phyloP scores from a whole-genome alignment of 1,284 basidiomycete genomes.

The Mycosarcoma mackinlayi region DNA sequence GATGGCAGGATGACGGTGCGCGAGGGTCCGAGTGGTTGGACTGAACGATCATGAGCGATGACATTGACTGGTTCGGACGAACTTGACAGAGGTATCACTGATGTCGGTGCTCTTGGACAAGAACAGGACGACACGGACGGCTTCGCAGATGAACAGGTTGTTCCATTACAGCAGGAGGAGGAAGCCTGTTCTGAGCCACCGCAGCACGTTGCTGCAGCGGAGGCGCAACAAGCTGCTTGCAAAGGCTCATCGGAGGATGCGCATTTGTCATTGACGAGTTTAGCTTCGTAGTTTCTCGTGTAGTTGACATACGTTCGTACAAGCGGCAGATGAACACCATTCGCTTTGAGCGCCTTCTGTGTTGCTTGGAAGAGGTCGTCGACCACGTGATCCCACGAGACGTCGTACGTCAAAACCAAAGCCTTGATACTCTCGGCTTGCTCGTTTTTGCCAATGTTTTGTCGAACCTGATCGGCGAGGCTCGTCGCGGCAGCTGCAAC shows the following conservation, averaged over 20 bases:
- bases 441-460: conserved; percentile 4
- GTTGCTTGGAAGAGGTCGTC: conserved; percentile 37
- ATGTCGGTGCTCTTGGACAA: conserved; percentile 47
- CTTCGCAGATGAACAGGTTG: conserved; percentile 2
- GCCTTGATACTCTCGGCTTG: conserved; percentile 43
- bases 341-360: conserved; percentile 69
- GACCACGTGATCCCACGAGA: conserved; percentile 75
- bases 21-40: conserved; percentile 49
- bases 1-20: conserved; percentile 28
- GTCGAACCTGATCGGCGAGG: conserved; percentile 28
- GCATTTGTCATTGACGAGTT: conserved; percentile 27
- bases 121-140: conserved; percentile 5
- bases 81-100: conserved; percentile 49
- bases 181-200: neutral
- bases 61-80: conserved; percentile 22
- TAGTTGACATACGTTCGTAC: conserved; percentile 56
- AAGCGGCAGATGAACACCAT: conserved; percentile 33
- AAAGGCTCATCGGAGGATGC: neutral
- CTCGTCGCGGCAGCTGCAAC: conserved; percentile 67
- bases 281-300: conserved; percentile 47
- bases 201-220: neutral
- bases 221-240: conserved; percentile 4
- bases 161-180: conserved; percentile 17
- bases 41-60: conserved; percentile 53
- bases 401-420: conserved; percentile 80